Base-by-base conservation (phyloP, 2,329 filamentous ascomycete genomes). In the Ophiostoma perfectum region DNA sequence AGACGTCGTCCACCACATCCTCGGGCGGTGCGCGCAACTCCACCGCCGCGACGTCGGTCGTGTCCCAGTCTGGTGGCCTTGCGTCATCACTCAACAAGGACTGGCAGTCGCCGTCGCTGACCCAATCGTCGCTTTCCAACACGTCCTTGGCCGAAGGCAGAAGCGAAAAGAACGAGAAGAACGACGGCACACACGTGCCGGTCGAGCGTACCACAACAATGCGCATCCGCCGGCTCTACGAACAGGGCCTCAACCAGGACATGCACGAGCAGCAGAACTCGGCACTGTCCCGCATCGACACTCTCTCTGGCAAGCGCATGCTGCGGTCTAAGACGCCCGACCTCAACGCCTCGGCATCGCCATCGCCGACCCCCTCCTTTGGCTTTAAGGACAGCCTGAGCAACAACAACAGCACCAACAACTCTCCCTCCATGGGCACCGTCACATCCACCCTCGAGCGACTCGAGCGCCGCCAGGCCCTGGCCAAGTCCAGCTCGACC, bases 1-100 rank as follows among this genome's bases (percentile, higher is more conserved):
- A 93, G 72, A 97, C 93, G 0, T 95, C 90, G 1, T 97, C 94
- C 0, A 96, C 91, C 0, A 90, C 88, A 6, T 95, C 92, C 0
- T 89, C 86, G 0, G 84, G 88, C 52, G 86, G 88, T 52, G 86
- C 86, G 39, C 88, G 91, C 41, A 88, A 87, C 68, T 97, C 94
- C 0, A 97, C 93, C 1, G 91, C 93, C 6, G 93, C 92, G 3
- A 97, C 93, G 0, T 97, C 94, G 0, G 82, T 96, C 66, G 87
- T 88, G n/a, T 96, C 93, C 0, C 91, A 94, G 70, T 80, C 80
- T 16, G 77, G 83, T 0, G 77, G 83, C 0, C 14, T 67, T 1
- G 27, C 18, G 11, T 76, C 81, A 3, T 84, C 85, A 11, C 18
- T 64, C 1, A 67, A 81, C 41, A 86, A 83, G 71, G 85, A 87